phyloP scores from a whole-genome alignment of 495 filamentous ascomycete genomes.

The Neurospora sp. region DNA sequence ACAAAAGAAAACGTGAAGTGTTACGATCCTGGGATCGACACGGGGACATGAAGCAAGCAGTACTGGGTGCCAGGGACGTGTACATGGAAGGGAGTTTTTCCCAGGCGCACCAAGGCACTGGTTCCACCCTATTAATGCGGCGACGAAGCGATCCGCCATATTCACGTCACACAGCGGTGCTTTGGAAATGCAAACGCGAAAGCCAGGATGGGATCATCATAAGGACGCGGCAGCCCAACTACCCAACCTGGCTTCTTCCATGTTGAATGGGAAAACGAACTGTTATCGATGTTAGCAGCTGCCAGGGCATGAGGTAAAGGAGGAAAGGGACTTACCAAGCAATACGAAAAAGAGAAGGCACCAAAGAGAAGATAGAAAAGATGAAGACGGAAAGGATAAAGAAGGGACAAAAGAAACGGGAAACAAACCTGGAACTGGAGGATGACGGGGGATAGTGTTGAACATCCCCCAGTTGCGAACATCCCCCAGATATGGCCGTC shows the following conservation, averaged over 20 bases:
- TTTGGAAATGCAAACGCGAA: background rate
- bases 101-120: background rate
- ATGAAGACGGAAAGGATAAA: background rate
- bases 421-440: background rate
- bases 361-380: background rate
- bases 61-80: background rate
- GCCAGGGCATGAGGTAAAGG: background rate
- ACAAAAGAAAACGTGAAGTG: background rate
- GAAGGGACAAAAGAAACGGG: background rate
- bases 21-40: background rate
- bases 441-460: background rate
- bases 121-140: background rate
- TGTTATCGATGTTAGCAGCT: background rate
- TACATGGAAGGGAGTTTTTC: background rate
- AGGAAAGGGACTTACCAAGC: background rate
- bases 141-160: background rate
- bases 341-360: background rate
- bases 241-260: background rate
- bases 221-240: background rate
- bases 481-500: background rate
- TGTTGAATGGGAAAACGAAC: background rate
- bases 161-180: background rate
- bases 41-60: background rate
- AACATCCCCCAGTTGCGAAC: background rate
- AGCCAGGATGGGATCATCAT: background rate